Conservation (phyloP, 2,329 filamentous ascomycete genomes). For the Ascosphaera apis region DNA sequence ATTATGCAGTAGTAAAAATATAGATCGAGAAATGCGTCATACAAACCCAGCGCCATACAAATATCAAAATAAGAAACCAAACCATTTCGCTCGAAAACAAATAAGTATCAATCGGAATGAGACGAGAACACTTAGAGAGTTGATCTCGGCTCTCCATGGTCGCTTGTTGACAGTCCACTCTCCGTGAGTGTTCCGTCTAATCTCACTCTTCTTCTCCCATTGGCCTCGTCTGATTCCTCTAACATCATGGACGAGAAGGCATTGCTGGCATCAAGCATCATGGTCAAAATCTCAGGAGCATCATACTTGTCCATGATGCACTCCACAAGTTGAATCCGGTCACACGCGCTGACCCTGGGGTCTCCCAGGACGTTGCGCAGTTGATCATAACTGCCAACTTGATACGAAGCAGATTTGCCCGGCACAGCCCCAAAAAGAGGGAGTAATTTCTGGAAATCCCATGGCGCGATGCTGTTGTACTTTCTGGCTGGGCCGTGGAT, state of each 20-base stretch:
- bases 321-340: background rate
- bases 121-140: background rate
- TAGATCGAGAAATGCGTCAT: too few species aligned
- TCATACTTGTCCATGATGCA: background rate
- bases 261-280: background rate
- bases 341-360: background rate
- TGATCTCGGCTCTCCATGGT: background rate
- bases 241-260: background rate
- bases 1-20: too few species aligned
- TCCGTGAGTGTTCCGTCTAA: background rate
- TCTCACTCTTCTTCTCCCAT: background rate
- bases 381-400: background rate
- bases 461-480: constrained; percentile 10
- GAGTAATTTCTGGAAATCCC: constrained; percentile 10
- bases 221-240: background rate
- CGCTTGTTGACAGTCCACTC: background rate
- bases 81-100: too few species aligned
- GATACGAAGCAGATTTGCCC: background rate
- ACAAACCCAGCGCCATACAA: too few species aligned
- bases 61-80: too few species aligned
- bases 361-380: background rate
- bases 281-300: background rate
- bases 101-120: too few species aligned
- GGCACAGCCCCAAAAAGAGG: constrained; percentile 7
- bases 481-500: constrained; percentile 9